Evolutionary conservation across 1,284 basidiomycete genomes (phyloP).

Genomic region (Heliocybe sulcata): DNA sequence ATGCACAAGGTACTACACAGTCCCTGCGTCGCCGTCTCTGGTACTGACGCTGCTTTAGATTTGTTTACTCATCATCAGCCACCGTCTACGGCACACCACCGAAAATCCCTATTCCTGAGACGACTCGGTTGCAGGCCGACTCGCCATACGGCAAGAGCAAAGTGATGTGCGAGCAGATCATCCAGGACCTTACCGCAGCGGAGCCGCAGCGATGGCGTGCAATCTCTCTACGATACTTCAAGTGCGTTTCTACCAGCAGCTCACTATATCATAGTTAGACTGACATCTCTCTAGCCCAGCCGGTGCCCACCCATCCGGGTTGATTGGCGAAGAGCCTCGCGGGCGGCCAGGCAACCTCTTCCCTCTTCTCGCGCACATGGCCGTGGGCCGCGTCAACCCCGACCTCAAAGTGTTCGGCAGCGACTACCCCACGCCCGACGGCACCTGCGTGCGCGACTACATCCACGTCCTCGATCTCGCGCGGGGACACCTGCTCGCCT

Average conservation of each 20-base stretch:
- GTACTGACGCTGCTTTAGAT: neutral
- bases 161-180: constrained; percentile 87
- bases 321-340: constrained; percentile 93
- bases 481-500: constrained; percentile 86
- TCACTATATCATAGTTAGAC: constrained; percentile 6
- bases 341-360: constrained; percentile 95
- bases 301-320: constrained; percentile 92
- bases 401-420: constrained; percentile 94
- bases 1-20: constrained; percentile 62
- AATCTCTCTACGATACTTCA: constrained; percentile 93
- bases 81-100: constrained; percentile 98
- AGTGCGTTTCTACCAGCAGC: constrained; percentile 49
- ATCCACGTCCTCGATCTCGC: constrained; percentile 96
- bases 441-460: constrained; percentile 97
- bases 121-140: constrained; percentile 82
- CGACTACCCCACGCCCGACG: constrained; percentile 97
- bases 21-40: neutral
- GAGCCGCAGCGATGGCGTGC: constrained; percentile 71
- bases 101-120: constrained; percentile 91
- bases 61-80: constrained; percentile 94
- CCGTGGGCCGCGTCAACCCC: constrained; percentile 80
- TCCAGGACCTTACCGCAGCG: constrained; percentile 85
- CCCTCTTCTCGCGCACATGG: constrained; percentile 94
- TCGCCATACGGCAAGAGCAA: constrained; percentile 96
- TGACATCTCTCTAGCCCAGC: constrained; percentile 61